These are phyloP conservation scores for Coemansia sp. DNA, from an alignment of 192 early-diverging fungal genomes.

Conservation along the genomic window DNA sequence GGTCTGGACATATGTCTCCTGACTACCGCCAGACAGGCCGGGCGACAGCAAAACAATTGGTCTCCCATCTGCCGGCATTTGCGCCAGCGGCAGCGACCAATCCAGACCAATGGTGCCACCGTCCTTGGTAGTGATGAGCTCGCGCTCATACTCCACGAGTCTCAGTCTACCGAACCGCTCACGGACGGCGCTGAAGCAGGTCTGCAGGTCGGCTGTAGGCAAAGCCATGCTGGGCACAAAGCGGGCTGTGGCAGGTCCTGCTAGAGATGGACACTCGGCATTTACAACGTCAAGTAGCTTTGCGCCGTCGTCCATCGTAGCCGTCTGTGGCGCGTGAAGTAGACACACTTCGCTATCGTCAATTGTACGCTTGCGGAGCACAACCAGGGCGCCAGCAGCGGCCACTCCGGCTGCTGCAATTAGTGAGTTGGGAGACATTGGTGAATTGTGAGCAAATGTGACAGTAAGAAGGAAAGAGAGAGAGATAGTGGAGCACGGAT, in stretches of 20 bases:
- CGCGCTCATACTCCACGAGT: conserved; percentile 53
- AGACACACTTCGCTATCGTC: conserved; percentile 46
- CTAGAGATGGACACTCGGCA: conserved; percentile 60
- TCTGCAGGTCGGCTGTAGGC: conserved; percentile 78
- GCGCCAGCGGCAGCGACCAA: conserved; percentile 71
- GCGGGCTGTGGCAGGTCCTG: conserved; percentile 40
- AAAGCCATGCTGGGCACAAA: conserved; percentile 78
- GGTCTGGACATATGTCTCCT: conserved; percentile 85
- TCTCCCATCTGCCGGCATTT: conserved; percentile 61
- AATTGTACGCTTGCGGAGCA: conserved; percentile 36
- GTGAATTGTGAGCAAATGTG: conserved; percentile 6
- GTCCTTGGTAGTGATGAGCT: conserved; percentile 69
- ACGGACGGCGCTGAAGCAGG: conserved; percentile 52
- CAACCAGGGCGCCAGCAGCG: conserved; percentile 23
- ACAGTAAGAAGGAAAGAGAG: background rate
- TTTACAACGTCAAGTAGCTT: conserved; percentile 36
- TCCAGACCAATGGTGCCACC: conserved; percentile 88
- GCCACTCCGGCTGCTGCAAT: conserved; percentile 21
- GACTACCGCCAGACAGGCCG: conserved; percentile 90
- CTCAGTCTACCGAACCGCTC: conserved; percentile 53
- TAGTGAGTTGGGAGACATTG: conserved; percentile 34
- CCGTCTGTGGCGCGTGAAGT: conserved; percentile 42
- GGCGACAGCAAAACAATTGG: conserved; percentile 85
- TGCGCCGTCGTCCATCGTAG: conserved; percentile 14
- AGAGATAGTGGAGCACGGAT: background rate